Evolutionary conservation across 1,284 basidiomycete species (phyloP).

Genomic region (Rhizoctonia solani): DNA sequence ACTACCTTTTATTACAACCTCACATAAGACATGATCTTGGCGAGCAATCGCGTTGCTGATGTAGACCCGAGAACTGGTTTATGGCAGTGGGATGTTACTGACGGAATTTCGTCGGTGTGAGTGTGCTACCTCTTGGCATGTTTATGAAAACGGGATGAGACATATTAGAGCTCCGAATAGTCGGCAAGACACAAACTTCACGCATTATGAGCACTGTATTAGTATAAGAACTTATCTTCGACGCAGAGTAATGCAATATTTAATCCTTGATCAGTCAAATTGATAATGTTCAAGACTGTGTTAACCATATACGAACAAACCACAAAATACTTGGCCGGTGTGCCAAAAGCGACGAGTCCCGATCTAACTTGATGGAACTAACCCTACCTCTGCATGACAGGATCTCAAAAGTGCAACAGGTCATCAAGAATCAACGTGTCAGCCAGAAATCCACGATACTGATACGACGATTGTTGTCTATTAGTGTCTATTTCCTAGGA

Average conservation of each 20-base stretch:
- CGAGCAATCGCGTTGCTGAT: no score
- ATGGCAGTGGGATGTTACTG: no score
- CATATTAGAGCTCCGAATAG: no score
- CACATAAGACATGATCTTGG: no score
- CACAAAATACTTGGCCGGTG: background rate
- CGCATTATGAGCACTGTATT: background rate
- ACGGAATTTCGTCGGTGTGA: no score
- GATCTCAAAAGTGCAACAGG: background rate
- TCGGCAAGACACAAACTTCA: background rate
- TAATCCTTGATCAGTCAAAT: conserved; percentile 31
- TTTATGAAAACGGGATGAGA: no score
- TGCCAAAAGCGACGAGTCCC: background rate
- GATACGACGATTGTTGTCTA: background rate
- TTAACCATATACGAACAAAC: background rate
- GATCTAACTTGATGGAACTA: background rate
- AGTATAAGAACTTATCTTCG: background rate
- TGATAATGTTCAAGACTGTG: background rate
- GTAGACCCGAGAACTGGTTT: no score
- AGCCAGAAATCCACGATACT: background rate
- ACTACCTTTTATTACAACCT: no score
- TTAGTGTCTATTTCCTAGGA: background rate
- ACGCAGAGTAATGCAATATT: background rate
- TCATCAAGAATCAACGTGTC: background rate
- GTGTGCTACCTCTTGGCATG: no score
- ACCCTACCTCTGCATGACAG: background rate